Evolutionary conservation across 2,329 filamentous ascomycete species (phyloP), one percentile per base, ranked within the genome.

Genomic region (Dothideomycetidae sp.): DNA sequence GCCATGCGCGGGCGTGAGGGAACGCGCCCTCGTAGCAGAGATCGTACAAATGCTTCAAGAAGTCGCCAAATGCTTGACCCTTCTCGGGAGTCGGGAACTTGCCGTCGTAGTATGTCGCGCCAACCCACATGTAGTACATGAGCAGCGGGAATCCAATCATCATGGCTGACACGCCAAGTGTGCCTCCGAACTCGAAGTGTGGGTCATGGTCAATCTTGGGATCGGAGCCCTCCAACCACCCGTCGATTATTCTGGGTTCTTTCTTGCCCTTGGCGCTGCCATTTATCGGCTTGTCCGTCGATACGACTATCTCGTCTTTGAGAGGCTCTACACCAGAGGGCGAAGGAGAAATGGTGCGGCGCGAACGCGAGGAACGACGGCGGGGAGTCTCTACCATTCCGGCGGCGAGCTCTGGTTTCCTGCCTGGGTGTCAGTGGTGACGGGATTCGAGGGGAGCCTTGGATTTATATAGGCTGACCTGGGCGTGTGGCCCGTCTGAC

Each of bases 111-210:
- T 88, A 93, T 34, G 78, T 86, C 21, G 88, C 81, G 35, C 90
- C 90, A 58, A 93, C 78, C 86, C 86, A 96, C 86, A 98, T 93
- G 64, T 94, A 96, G 71, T 83, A 94, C 88, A 96, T 96, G 50
- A 98, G 71, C 26, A 78, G 44, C n/a, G 90, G 90, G 61, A 96
- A 98, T 31, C 80, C 75, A 44, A 85, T 70, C 84, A 96, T 96
- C 73, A 94, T 85, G 48, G 72, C 66, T 11, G 71, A 61, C 29
- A 86, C 79, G 39, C 90, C 88, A n/a, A 70, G 55, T 3, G 82
- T 77, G 41, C 90, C 90, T 45, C 88, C 88, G 54, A 96, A 98
- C 56, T 98, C 92, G 46, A 69, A 69, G 44, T 72, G 53, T 29
- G 67, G 68, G 37, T 64, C 66, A 38, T 52, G 44, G 45, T 67